Evolutionary conservation across 306 rosid species (phyloP).

Genomic region (Medicago ruthenica): DNA sequence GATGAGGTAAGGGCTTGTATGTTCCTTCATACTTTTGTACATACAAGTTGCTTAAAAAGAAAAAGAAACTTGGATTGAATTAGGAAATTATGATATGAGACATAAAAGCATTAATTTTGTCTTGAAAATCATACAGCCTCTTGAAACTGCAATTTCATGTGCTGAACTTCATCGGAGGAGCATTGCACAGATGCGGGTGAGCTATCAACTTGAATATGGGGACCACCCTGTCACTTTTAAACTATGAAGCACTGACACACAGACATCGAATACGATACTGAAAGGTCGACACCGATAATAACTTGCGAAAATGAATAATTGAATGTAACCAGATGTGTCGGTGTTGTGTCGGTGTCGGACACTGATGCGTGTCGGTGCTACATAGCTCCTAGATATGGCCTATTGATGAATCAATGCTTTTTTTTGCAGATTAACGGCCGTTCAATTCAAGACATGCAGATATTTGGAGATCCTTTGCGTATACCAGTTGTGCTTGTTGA

Average conservation of each 20-base stretch:
- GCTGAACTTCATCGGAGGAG: constrained; percentile 90
- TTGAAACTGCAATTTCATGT: constrained; percentile 71
- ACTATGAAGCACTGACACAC: too few relatives aligned
- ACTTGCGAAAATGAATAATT: too few relatives aligned
- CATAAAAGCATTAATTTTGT: constrained; percentile 26
- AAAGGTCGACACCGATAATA: too few relatives aligned
- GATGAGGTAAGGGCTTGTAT: constrained; percentile 74
- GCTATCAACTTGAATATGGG: constrained; percentile 40
- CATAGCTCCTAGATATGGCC: not conserved
- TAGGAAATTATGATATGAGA: too few relatives aligned
- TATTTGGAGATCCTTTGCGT: constrained; percentile 79
- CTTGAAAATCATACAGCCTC: constrained; percentile 64
- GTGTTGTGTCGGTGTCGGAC: too few relatives aligned
- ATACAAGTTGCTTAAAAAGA: constrained; percentile 30
- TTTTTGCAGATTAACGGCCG: constrained; percentile 72
- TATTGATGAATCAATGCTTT: constrained; percentile 28
- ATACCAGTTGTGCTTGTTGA: constrained; percentile 86
- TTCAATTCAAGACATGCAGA: constrained; percentile 92
- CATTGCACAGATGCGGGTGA: constrained; percentile 88
- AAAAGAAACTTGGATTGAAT: too few relatives aligned
- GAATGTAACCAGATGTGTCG: too few relatives aligned
- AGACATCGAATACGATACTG: too few relatives aligned
- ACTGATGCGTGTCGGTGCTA: too few relatives aligned
- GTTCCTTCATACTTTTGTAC: constrained; percentile 25
- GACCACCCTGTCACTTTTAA: not conserved